Evolutionary conservation across 768 basidiomycete genomes (phyloP), one percentile per base, ranked within the genome.

Genomic region (Termitomyces sp.): DNA sequence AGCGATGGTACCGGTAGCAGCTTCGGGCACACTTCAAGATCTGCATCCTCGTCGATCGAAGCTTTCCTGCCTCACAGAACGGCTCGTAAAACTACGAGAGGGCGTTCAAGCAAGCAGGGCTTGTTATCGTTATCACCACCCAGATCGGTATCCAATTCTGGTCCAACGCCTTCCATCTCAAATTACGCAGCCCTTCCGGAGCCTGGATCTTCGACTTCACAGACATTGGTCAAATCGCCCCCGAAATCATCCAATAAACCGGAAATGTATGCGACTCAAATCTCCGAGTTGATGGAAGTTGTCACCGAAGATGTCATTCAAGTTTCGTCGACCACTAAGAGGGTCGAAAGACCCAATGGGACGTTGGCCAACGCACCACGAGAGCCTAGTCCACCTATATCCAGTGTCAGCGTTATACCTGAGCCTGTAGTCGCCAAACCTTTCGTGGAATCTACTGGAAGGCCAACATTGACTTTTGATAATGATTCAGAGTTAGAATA

Each of bases 401-500:
- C 39, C 14, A 5, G 5, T 36, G 29, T 22, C 16, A 3, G 34
- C 32, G 14, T 29, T 8, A 1, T 42, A 27, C 18, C 26, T 31
- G n/a, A 56, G 46, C 36, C 36, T 12, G 16, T 29, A n/a, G 13
- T 36, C 10, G 16, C 41, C 10, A 36, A 24, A 31, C 43, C 39
- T 41, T 26, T 6, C 18, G 37, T 14, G 9, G 26, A 6, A 18
- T 16, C 42, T 43, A 5, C 20, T 46, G 32, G 22, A n/a, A 22
- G 12, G 22, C 10, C 31, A 29, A 20, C 13, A 18, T 16, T 20
- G 6, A 18, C 42, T n/a, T 20, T 20, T n/a, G 39, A 53, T 16
- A 27, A 59, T 31, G 52, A 62, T n/a, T 39, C 27, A 34, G 59
- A 59, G 13, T 22, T 62, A 18, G 61, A 62, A 26, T 59, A 62